Evolutionary conservation across 768 basidiomycete species (phyloP).

Genomic region (Boletus pseudopeckii): DNA sequence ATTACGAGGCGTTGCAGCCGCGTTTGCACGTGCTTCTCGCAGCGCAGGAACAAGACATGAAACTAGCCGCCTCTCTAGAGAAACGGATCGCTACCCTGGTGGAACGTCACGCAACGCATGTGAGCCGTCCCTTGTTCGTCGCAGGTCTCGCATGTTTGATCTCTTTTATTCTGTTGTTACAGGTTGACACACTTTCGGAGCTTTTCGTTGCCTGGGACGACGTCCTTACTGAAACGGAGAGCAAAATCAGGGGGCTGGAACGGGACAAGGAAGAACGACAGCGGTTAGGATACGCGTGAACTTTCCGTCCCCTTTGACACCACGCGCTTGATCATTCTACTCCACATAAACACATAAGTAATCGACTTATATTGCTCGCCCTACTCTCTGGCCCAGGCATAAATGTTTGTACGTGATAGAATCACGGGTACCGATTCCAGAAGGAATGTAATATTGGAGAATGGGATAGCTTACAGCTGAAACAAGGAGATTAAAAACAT

Average conservation of each 20-base stretch:
- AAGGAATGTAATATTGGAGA: slow-evolving; percentile 10
- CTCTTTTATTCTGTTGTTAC: background rate
- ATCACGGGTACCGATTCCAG: slow-evolving; percentile 13
- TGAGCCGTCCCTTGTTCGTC: slow-evolving; percentile 30
- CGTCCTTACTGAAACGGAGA: slow-evolving; percentile 63
- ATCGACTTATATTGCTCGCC: slow-evolving; percentile 17
- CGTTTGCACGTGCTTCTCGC: slow-evolving; percentile 58
- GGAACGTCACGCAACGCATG: slow-evolving; percentile 68
- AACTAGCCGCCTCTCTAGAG: slow-evolving; percentile 59
- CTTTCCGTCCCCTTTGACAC: background rate
- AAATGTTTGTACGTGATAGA: slow-evolving; percentile 4
- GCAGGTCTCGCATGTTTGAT: background rate
- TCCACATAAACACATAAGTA: slow-evolving; percentile 18
- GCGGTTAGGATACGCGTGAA: slow-evolving; percentile 56
- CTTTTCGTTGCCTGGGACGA: slow-evolving; percentile 87
- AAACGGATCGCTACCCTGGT: slow-evolving; percentile 60
- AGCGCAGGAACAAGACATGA: slow-evolving; percentile 57
- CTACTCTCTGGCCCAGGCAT: slow-evolving; percentile 5
- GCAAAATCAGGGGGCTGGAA: slow-evolving; percentile 54
- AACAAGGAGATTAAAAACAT: slow-evolving; percentile 15
- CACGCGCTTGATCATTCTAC: slow-evolving; percentile 10
- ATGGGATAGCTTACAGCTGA: slow-evolving; percentile 21
- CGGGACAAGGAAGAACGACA: slow-evolving; percentile 56
- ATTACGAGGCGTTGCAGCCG: slow-evolving; percentile 63
- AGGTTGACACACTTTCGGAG: slow-evolving; percentile 82